A percentile compares a stretch with the other conserved stretches of the same genome.
Conservation (phyloP, 1,284 basidiomycete genomes). For the Trichosporon asahii region DNA sequence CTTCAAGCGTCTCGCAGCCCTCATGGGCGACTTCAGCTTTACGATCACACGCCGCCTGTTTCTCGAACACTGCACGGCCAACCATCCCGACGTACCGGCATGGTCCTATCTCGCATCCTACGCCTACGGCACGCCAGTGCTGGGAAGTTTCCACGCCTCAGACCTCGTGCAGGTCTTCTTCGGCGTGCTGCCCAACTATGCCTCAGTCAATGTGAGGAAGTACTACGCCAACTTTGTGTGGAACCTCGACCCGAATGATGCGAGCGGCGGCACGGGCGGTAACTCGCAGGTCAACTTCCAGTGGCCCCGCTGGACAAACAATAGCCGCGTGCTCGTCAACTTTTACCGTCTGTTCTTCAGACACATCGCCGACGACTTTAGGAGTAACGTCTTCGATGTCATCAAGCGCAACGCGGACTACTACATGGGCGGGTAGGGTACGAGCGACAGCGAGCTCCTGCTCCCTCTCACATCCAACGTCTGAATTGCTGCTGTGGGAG, state of each 20-base stretch:
- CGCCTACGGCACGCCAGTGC: constrained; percentile 18
- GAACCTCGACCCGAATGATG: constrained; percentile 26
- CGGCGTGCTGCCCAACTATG: constrained; percentile 22
- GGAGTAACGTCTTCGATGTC: background rate
- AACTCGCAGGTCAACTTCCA: constrained; percentile 10
- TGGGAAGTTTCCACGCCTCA: constrained; percentile 22
- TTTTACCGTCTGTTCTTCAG: constrained; percentile 13
- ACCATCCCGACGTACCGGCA: constrained; percentile 19
- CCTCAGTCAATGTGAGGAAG: constrained; percentile 13
- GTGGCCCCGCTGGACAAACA: constrained; percentile 17
- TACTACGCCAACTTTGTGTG: constrained; percentile 28
- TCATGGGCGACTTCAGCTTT: constrained; percentile 21
- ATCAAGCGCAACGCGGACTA: background rate
- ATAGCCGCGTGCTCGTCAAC: constrained; percentile 12
- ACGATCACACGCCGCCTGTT: constrained; percentile 23
- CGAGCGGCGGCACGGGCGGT: constrained; percentile 11
- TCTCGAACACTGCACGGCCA: background rate
- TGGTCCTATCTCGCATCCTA: constrained; percentile 26
- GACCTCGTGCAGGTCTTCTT: constrained; percentile 27
- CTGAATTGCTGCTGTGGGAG: too few relatives aligned
- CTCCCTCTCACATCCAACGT: too few relatives aligned
- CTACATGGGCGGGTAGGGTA: background rate
- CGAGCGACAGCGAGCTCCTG: background rate
- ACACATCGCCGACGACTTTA: constrained; percentile 16
- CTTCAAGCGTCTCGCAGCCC: constrained; percentile 24